Evolutionary conservation across 2,329 filamentous ascomycete genomes (phyloP).

Genomic region (Zalaria sp.): DNA sequence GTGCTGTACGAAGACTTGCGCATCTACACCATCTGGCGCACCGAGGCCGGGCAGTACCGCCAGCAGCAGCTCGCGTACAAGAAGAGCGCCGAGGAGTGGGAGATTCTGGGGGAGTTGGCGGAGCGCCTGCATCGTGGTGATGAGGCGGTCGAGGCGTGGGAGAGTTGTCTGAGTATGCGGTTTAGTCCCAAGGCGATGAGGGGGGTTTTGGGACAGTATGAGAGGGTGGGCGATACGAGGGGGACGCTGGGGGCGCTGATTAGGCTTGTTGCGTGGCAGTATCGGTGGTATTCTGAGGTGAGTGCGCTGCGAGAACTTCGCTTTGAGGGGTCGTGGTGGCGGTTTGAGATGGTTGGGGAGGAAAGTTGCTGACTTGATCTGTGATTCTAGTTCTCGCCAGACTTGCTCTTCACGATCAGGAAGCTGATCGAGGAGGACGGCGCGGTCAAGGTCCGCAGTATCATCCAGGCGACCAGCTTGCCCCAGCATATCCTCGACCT

Average conservation of each 20-base stretch:
- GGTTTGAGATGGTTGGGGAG: too few relatives aligned
- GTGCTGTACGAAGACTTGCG: conserved; percentile 94
- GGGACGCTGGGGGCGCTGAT: conserved; percentile 79
- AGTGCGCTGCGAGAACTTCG: conserved; percentile 7
- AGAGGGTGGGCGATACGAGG: conserved; percentile 63
- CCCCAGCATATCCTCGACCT: conserved; percentile 87
- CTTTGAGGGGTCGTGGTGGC: too few relatives aligned
- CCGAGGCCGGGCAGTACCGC: conserved; percentile 89
- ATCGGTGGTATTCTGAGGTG: conserved; percentile 95
- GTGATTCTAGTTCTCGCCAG: conserved; percentile 72
- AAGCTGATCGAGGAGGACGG: conserved; percentile 95
- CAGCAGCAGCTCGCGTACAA: conserved; percentile 92
- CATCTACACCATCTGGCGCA: conserved; percentile 98
- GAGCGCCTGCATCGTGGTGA: conserved; percentile 84
- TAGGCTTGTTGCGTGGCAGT: conserved; percentile 90
- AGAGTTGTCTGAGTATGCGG: conserved; percentile 69
- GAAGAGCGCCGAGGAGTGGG: conserved; percentile 95
- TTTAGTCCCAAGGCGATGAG: conserved; percentile 89
- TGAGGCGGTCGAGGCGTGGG: conserved; percentile 86
- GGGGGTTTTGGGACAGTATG: conserved; percentile 68
- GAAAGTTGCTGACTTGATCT: too few relatives aligned
- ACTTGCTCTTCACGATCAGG: conserved; percentile 74
- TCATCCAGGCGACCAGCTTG: conserved; percentile 89
- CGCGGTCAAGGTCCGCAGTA: conserved; percentile 90
- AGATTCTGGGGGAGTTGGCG: conserved; percentile 85